Evolutionary conservation across 306 rosid species (phyloP).

Genomic region (Carpinus viminea): DNA sequence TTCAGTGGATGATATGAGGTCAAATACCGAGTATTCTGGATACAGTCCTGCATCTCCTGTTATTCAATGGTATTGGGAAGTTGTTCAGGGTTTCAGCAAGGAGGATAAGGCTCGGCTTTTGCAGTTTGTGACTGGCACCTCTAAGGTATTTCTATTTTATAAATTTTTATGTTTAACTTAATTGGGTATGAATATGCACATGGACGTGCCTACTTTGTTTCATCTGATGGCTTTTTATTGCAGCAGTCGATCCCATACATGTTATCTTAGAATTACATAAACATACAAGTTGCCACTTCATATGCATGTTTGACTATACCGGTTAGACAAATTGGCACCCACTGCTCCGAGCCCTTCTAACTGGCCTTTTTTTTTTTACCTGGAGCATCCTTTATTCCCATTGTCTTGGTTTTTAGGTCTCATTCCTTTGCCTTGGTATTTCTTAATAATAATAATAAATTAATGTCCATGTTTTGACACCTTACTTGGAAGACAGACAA

Average conservation of each 20-base stretch:
- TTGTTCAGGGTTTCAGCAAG: conserved; percentile 83
- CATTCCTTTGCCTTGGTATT: not conserved
- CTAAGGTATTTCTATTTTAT: conserved; percentile 62
- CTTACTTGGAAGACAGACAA: not conserved
- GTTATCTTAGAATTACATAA: not conserved
- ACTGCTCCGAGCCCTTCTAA: not conserved
- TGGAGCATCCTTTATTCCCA: not conserved
- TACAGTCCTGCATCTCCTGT: conserved; percentile 81
- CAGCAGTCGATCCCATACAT: not conserved
- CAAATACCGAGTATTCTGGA: conserved; percentile 95
- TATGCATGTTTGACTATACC: not conserved
- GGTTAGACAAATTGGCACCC: not conserved
- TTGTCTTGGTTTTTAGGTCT: not conserved
- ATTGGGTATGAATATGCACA: not conserved
- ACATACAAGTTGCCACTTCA: not conserved
- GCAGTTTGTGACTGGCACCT: conserved; percentile 99
- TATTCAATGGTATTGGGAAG: conserved; percentile 98
- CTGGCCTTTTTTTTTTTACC: not conserved
- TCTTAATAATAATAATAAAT: not conserved
- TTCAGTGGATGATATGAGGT: conserved; percentile 97
- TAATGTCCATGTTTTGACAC: not conserved
- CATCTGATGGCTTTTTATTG: not conserved
- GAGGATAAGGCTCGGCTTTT: conserved; percentile 98
- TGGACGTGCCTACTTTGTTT: not conserved
- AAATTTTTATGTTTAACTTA: not conserved